Percentiles rank a stretch among this genome's conserved stretches.
Conservation (phyloP, 768 basidiomycete species). For the Pleurotus sapidus region DNA sequence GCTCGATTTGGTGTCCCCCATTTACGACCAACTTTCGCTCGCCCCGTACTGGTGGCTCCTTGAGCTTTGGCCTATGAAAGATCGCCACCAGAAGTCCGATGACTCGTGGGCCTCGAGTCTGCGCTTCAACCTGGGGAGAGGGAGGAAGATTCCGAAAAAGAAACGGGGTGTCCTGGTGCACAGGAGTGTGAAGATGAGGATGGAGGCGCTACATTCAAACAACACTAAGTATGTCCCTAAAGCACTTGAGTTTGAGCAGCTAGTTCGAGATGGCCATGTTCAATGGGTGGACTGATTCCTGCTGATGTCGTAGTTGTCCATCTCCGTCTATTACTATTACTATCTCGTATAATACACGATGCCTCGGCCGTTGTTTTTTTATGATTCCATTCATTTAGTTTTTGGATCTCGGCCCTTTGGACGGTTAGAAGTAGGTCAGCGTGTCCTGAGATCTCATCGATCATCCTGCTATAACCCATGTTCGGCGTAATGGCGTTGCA, state of each 20-base stretch:
- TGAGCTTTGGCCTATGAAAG: conserved; percentile 42
- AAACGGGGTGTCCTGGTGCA: conserved; percentile 40
- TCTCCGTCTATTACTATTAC: too few relatives aligned
- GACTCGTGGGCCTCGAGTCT: too few relatives aligned
- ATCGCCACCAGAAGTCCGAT: conserved; percentile 31
- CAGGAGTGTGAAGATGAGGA: conserved; percentile 48
- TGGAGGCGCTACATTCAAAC: conserved; percentile 41
- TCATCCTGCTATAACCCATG: too few relatives aligned
- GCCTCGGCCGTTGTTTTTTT: too few relatives aligned
- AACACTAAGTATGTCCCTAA: conserved; percentile 33
- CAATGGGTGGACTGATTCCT: conserved; percentile 39
- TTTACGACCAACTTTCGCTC: conserved; percentile 50
- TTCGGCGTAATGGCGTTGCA: too few relatives aligned
- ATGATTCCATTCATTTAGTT: too few relatives aligned
- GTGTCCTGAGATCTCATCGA: too few relatives aligned
- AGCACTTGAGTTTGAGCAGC: conserved; percentile 19
- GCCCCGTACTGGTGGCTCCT: conserved; percentile 55
- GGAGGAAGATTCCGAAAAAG: conserved; percentile 37
- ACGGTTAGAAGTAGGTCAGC: too few relatives aligned
- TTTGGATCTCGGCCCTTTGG: too few relatives aligned
- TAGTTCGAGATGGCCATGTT: too few relatives aligned
- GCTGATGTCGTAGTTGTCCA: too few relatives aligned
- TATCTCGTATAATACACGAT: too few relatives aligned
- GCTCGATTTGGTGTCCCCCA: conserved; percentile 41
- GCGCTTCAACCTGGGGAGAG: conserved; percentile 36